Evolutionary conservation across 1,139 yeast genomes (phyloP).

Genomic region (Suhomyces coccinellae): DNA sequence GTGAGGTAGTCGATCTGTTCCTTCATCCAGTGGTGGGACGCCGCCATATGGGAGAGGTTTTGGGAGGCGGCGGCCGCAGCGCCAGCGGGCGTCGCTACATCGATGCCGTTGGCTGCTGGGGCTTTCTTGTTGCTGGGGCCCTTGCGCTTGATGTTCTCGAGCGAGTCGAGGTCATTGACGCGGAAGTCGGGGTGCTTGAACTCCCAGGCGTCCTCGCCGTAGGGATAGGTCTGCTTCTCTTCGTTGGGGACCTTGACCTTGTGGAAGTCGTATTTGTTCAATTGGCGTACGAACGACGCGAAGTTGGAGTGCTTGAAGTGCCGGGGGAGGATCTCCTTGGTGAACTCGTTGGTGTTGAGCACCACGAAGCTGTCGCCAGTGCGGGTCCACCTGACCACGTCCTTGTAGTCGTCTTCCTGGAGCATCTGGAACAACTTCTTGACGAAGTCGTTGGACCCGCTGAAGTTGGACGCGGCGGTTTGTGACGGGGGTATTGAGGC

Average conservation of each 20-base stretch:
- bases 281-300: slow-evolving; percentile 90
- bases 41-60: slow-evolving; percentile 12
- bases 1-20: slow-evolving; percentile 45
- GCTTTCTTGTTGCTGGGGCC: slow-evolving; percentile 60
- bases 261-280: slow-evolving; percentile 65
- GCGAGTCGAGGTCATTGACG: slow-evolving; percentile 64
- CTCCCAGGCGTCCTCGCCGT: slow-evolving; percentile 90
- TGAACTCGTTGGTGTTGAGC: slow-evolving; percentile 71
- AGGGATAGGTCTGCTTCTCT: slow-evolving; percentile 52
- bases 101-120: slow-evolving; percentile 15
- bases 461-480: slow-evolving; percentile 12
- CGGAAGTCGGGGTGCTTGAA: slow-evolving; percentile 89
- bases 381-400: slow-evolving; percentile 81
- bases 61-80: slow-evolving; percentile 6
- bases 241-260: slow-evolving; percentile 54
- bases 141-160: slow-evolving; percentile 79
- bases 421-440: slow-evolving; percentile 80
- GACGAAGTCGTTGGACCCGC: slow-evolving; percentile 70
- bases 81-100: slow-evolving; percentile 3
- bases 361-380: slow-evolving; percentile 86
- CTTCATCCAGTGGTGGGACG: slow-evolving; percentile 28
- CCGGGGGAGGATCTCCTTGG: slow-evolving; percentile 31
- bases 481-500: slow-evolving; percentile 1
- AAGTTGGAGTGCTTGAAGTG: slow-evolving; percentile 94
- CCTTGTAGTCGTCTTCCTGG: slow-evolving; percentile 71